Conservation (phyloP, 768 basidiomycete genomes). For the Rhizopogon vulgaris region DNA sequence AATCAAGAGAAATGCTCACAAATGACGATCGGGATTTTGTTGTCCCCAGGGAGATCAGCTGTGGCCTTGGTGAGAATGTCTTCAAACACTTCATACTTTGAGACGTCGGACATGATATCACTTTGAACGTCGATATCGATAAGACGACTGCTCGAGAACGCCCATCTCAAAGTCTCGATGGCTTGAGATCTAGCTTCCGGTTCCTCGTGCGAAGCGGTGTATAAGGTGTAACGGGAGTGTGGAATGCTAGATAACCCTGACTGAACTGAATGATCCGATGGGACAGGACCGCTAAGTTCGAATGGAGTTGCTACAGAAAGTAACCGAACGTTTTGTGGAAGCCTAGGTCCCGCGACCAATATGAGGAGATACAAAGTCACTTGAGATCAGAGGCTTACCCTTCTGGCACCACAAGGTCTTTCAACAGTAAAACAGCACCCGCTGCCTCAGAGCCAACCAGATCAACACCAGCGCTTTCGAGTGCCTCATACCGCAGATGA, state of each 20-base stretch:
- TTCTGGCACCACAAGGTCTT: neutral
- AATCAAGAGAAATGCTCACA: slow-evolving; percentile 37
- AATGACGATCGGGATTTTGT: slow-evolving; percentile 54
- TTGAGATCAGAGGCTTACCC: neutral
- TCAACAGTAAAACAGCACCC: slow-evolving; percentile 27
- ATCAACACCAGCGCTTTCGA: neutral
- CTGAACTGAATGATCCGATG: slow-evolving; percentile 32
- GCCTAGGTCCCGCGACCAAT: slow-evolving; percentile 7
- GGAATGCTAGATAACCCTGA: slow-evolving; percentile 29
- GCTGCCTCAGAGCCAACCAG: slow-evolving; percentile 26
- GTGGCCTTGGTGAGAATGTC: slow-evolving; percentile 65
- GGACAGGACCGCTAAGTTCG: slow-evolving; percentile 41
- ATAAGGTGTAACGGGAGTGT: slow-evolving; percentile 53
- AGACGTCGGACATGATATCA: slow-evolving; percentile 41
- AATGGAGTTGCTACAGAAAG: slow-evolving; percentile 61
- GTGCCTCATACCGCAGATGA: slow-evolving; percentile 46
- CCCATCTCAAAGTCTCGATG: slow-evolving; percentile 57
- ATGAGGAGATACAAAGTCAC: neutral
- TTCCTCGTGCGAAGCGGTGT: slow-evolving; percentile 37
- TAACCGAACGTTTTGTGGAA: neutral
- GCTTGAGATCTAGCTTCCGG: slow-evolving; percentile 38
- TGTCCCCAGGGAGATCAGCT: slow-evolving; percentile 24
- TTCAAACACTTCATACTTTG: slow-evolving; percentile 60
- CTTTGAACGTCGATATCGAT: slow-evolving; percentile 68
- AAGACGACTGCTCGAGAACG: slow-evolving; percentile 52